Percentiles rank a stretch among this genome's conserved stretches.
These are phyloP conservation scores for Rubus parviflorus DNA, from an alignment of 306 rosid species.

Conservation along the genomic window DNA sequence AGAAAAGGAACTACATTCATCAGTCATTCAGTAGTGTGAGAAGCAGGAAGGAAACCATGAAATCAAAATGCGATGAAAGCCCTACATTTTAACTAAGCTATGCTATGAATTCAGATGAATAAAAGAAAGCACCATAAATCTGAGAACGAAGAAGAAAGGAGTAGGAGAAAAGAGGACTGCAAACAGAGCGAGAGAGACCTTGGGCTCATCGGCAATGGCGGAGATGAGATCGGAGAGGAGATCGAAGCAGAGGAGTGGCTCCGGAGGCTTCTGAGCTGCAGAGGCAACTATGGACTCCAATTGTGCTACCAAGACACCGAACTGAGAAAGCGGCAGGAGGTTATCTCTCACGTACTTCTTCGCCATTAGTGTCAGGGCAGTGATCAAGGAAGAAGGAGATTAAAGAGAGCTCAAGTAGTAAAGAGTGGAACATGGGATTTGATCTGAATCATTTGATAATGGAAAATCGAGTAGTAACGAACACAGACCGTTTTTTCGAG, in stretches of 20 bases:
- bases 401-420: not conserved
- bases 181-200: conserved; percentile 45
- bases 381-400: not conserved
- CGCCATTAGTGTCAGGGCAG: conserved; percentile 37
- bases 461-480: not conserved
- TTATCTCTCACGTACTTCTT: conserved; percentile 50
- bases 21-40: not conserved
- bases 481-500: not conserved
- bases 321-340: conserved; percentile 89
- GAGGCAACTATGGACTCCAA: conserved; percentile 95
- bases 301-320: conserved; percentile 93
- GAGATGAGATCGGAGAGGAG: conserved; percentile 97
- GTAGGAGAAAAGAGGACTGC: not conserved
- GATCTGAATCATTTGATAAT: not conserved
- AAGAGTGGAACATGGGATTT: not conserved
- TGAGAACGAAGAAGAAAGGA: not conserved
- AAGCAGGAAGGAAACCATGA: not conserved
- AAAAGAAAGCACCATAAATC: not conserved
- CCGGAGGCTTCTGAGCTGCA: conserved; percentile 76
- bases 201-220: conserved; percentile 80
- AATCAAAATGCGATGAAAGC: not conserved
- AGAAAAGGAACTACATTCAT: not conserved
- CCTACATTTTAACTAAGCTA: not conserved
- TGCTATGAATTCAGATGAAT: not conserved
- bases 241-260: conserved; percentile 95